Conservation (phyloP, 495 filamentous ascomycete genomes). For the Gamarada debralockiae region DNA sequence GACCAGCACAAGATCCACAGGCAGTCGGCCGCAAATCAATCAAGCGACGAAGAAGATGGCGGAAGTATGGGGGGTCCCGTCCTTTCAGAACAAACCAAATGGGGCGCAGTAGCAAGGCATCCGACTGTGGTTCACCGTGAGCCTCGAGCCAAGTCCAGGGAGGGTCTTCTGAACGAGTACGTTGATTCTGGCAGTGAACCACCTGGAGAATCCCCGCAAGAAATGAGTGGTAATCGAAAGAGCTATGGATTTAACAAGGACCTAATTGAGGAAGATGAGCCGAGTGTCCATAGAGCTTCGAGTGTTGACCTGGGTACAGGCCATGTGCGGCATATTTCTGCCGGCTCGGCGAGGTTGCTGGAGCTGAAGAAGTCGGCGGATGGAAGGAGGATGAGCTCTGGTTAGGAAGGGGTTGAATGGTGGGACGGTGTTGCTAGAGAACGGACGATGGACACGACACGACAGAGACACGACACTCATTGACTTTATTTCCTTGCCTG, state of each 20-base stretch:
- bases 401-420: slow-evolving; percentile 24
- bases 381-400: slow-evolving; percentile 27
- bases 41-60: slow-evolving; percentile 28
- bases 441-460: slow-evolving; percentile 10
- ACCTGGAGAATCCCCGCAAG: slow-evolving; percentile 14
- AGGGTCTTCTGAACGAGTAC: slow-evolving; percentile 26
- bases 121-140: slow-evolving; percentile 45
- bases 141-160: slow-evolving; percentile 51
- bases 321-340: slow-evolving; percentile 67
- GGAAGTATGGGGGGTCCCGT: slow-evolving; percentile 17
- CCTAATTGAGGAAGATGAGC: slow-evolving; percentile 40
- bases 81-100: slow-evolving; percentile 20
- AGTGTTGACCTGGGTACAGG: slow-evolving; percentile 60
- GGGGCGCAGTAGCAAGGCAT: slow-evolving; percentile 48
- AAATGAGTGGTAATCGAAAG: slow-evolving; percentile 20
- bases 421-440: slow-evolving; percentile 1
- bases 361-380: slow-evolving; percentile 48
- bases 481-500: slow-evolving; percentile 18
- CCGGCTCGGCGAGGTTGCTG: slow-evolving; percentile 67
- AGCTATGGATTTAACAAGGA: slow-evolving; percentile 34
- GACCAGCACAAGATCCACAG: slow-evolving; percentile 21
- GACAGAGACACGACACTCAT: slow-evolving; percentile 25
- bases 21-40: slow-evolving; percentile 18
- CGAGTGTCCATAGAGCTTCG: slow-evolving; percentile 53
- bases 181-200: slow-evolving; percentile 42